Conservation (phyloP, 768 basidiomycete species). For the Tephrocybe rancida region DNA sequence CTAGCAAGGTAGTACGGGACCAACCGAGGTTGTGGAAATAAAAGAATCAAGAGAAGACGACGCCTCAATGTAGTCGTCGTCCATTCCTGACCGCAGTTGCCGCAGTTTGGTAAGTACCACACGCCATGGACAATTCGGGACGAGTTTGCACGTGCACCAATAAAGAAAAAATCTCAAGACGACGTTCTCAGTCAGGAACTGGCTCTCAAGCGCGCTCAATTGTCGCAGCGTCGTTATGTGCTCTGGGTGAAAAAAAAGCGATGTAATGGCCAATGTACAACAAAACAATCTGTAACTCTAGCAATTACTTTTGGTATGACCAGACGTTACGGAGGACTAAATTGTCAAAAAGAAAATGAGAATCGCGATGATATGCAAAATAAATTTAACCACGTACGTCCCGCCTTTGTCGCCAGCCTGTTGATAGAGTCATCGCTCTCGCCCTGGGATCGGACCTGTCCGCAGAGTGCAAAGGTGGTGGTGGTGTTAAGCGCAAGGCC, state of each 20-base stretch:
- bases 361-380: neutral
- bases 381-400: conserved; percentile 63
- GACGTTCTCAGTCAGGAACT: too few species aligned
- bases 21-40: conserved; percentile 50
- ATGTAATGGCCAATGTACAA: conserved; percentile 15
- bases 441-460: conserved; percentile 91
- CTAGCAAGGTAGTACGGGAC: conserved; percentile 18
- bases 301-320: conserved; percentile 88
- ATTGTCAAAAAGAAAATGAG: conserved; percentile 11
- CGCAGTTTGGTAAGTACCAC: conserved; percentile 8
- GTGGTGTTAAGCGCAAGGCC: conserved; percentile 79
- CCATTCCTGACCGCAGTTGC: conserved; percentile 17
- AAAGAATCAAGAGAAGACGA: conserved; percentile 44
- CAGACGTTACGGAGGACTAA: conserved; percentile 95
- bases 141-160: conserved; percentile 5
- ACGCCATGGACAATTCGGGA: conserved; percentile 11
- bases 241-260: neutral
- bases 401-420: conserved; percentile 92
- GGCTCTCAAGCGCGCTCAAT: too few species aligned
- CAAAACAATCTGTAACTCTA: conserved; percentile 14
- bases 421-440: conserved; percentile 98
- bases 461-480: conserved; percentile 94
- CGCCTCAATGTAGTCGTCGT: conserved; percentile 20
- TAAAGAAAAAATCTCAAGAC: neutral
- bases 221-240: neutral